These are phyloP conservation scores for Aspergillus niger DNA, from an alignment of 2,329 filamentous ascomycete species.

Conservation along the genomic window DNA sequence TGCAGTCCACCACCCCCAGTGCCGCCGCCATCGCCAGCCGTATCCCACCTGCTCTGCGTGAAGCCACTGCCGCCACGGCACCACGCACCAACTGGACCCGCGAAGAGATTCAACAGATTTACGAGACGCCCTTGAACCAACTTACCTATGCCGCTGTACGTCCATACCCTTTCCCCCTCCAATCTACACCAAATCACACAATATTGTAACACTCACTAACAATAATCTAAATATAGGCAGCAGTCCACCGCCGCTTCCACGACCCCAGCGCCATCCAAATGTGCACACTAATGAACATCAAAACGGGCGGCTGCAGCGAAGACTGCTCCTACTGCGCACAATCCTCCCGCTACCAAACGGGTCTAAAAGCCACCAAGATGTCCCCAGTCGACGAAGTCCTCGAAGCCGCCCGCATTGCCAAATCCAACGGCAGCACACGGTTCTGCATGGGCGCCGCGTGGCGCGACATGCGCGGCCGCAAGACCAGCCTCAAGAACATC, in stretches of 20 bases:
- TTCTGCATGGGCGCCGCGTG: conserved; percentile 97
- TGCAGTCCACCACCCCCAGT: conserved; percentile 36
- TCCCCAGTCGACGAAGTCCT: conserved; percentile 79
- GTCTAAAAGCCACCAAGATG: conserved; percentile 77
- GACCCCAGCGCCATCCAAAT: conserved; percentile 81
- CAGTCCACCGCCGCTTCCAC: conserved; percentile 82
- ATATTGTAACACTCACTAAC: background rate
- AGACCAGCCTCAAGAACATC: conserved; percentile 79
- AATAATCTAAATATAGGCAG: conserved; percentile 54
- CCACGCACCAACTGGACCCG: conserved; percentile 77
- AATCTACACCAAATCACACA: background rate
- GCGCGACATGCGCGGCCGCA: conserved; percentile 90
- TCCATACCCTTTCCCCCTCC: no score
- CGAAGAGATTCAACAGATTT: conserved; percentile 79
- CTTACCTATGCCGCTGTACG: conserved; percentile 71
- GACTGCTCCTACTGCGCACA: conserved; percentile 94
- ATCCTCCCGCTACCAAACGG: conserved; percentile 76
- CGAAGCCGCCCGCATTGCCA: conserved; percentile 72
- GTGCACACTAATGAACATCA: conserved; percentile 96
- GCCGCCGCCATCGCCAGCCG: conserved; percentile 33
- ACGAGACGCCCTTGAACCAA: conserved; percentile 79
- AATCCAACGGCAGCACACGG: conserved; percentile 80
- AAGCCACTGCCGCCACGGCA: conserved; percentile 38
- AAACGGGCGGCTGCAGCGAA: conserved; percentile 87
- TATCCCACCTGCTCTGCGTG: conserved; percentile 36